Conservation (phyloP, 768 basidiomycete species). For the Boletus rubropictus region DNA sequence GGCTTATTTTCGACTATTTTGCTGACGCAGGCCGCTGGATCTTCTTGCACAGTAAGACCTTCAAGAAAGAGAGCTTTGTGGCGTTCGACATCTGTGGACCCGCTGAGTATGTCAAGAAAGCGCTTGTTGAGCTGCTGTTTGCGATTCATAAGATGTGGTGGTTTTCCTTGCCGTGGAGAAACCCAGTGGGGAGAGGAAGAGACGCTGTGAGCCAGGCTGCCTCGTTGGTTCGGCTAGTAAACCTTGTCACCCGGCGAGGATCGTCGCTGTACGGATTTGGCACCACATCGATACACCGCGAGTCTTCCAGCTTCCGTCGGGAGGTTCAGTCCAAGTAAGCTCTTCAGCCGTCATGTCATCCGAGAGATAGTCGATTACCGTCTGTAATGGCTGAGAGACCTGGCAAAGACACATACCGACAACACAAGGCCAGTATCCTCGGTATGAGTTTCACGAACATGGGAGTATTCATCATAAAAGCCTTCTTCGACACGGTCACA, state of each 20-base stretch:
- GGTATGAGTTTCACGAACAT: neutral
- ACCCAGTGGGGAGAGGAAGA: no score
- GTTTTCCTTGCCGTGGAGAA: neutral
- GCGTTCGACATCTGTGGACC: constrained; percentile 23
- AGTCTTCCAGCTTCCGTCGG: neutral
- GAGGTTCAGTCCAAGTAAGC: neutral
- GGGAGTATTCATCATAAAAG: neutral
- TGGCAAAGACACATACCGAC: neutral
- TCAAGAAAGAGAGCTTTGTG: constrained; percentile 39
- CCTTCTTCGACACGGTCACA: neutral
- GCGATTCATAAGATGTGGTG: constrained; percentile 20
- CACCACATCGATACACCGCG: no score
- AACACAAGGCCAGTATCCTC: neutral
- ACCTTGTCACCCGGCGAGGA: neutral
- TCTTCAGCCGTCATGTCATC: neutral
- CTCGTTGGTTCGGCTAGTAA: neutral
- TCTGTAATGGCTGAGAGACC: neutral
- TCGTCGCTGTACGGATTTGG: neutral
- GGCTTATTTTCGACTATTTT: constrained; percentile 32
- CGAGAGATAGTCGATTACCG: neutral
- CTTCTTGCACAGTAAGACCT: constrained; percentile 37
- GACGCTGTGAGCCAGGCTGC: neutral
- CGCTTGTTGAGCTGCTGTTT: constrained; percentile 29
- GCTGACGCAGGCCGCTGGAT: constrained; percentile 34
- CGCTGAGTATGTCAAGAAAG: constrained; percentile 31